Evolutionary conservation across 371 early-diverging fungal genomes (phyloP).

Genomic region (Circinella umbellata): DNA sequence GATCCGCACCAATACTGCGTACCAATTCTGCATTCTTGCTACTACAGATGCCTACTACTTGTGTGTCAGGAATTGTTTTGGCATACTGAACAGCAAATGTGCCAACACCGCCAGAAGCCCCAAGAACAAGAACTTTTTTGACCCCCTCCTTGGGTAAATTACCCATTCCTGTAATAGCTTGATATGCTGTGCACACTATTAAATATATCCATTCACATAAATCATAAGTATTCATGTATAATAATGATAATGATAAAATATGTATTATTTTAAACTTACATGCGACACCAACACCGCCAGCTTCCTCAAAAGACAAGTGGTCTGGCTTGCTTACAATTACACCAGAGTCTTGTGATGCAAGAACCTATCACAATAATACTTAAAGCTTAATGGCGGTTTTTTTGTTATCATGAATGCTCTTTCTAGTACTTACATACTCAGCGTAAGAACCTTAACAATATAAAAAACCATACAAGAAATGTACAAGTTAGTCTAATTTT

Average conservation of each 20-base stretch:
- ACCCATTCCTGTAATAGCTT: conserved; percentile 33
- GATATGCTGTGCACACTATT: conserved; percentile 40
- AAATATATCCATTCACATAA: too few relatives aligned
- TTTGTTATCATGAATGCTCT: too few relatives aligned
- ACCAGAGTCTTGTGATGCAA: conserved; percentile 22
- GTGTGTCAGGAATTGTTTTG: conserved; percentile 52
- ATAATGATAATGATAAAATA: too few relatives aligned
- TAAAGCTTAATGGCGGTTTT: too few relatives aligned
- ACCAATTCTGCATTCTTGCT: conserved; percentile 54
- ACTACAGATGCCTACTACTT: conserved; percentile 71
- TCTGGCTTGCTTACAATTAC: conserved; percentile 53
- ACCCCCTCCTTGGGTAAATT: conserved; percentile 9
- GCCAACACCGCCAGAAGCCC: conserved; percentile 68
- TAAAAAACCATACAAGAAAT: neutral
- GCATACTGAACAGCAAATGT: conserved; percentile 68
- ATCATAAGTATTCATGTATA: too few relatives aligned
- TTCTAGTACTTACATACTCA: conserved; percentile 34
- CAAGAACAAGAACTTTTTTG: conserved; percentile 48
- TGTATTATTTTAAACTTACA: neutral
- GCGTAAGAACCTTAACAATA: conserved; percentile 47
- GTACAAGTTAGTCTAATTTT: neutral
- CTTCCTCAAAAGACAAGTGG: conserved; percentile 52
- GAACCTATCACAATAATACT: conserved; percentile 7
- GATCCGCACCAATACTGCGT: conserved; percentile 61
- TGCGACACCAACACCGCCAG: conserved; percentile 50